These are phyloP conservation scores for Neurospora pannonica DNA, from an alignment of 495 filamentous ascomycete genomes.

Conservation along the genomic window DNA sequence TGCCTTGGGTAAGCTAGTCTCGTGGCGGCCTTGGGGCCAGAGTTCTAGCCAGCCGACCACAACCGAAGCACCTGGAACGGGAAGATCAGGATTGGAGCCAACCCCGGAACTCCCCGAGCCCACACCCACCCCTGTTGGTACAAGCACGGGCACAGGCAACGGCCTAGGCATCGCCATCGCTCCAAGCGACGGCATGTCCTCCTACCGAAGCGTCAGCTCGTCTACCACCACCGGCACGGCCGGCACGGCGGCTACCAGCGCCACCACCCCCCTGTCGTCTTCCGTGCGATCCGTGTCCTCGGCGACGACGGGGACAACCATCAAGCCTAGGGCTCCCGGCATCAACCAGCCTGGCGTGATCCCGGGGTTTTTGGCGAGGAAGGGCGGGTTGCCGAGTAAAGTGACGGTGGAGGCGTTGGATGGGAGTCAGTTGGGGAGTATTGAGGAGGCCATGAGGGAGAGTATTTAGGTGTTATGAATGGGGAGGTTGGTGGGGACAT, in stretches of 20 bases:
- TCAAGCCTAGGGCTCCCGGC: conserved; percentile 29
- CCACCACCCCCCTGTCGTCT: background rate
- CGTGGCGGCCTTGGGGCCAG: conserved; percentile 37
- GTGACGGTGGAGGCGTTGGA: conserved; percentile 32
- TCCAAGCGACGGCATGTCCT: background rate
- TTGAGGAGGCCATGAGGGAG: conserved; percentile 34
- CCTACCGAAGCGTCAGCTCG: background rate
- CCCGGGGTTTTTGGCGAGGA: conserved; percentile 40
- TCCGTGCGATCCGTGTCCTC: background rate
- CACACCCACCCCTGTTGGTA: background rate
- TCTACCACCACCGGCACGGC: background rate
- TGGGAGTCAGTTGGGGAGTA: background rate
- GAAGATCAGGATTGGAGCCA: background rate
- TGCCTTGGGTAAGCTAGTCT: conserved; percentile 31
- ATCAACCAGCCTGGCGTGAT: conserved; percentile 46
- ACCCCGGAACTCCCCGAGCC: background rate
- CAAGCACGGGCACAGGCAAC: background rate
- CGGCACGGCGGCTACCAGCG: background rate
- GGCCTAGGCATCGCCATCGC: background rate
- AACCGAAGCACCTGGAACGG: background rate
- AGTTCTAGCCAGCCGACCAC: background rate
- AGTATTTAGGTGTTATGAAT: conserved; percentile 12
- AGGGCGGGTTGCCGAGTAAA: conserved; percentile 30
- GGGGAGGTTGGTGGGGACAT: background rate
- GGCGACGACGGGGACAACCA: conserved; percentile 7